Evolutionary conservation across 1,284 basidiomycete species (phyloP).

Genomic region (Jaminaea rosea): DNA sequence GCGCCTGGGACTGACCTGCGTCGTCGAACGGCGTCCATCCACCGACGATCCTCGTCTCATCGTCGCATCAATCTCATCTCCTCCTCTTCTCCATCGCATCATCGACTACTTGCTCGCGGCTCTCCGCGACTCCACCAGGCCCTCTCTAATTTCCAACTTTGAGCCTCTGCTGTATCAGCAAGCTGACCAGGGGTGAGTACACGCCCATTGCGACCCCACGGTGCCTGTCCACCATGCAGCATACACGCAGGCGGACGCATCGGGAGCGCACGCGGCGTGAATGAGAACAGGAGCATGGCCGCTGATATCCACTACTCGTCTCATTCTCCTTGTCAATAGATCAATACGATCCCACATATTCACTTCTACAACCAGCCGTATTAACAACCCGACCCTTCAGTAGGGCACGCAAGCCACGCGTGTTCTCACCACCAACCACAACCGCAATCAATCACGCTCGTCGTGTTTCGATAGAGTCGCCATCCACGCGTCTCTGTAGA

Average conservation of each 20-base stretch:
- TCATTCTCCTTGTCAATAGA: no score
- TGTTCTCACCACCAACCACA: slow-evolving; percentile 1
- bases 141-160: no score
- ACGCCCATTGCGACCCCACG: no score
- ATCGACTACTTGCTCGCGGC: no score
- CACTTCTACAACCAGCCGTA: not conserved
- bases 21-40: not conserved
- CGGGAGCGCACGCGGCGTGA: no score
- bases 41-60: not conserved
- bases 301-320: no score
- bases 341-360: no score
- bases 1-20: not conserved
- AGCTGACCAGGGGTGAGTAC: not conserved
- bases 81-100: not conserved
- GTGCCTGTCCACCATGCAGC: no score
- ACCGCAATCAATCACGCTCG: not conserved
- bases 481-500: slow-evolving; percentile 3
- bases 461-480: not conserved
- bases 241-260: no score
- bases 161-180: not conserved
- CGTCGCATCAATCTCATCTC: not conserved
- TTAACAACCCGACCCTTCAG: not conserved
- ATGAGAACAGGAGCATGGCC: no score
- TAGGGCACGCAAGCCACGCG: slow-evolving; percentile 16
- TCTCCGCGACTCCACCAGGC: no score